phyloP scores from a whole-genome alignment of 2,329 filamentous ascomycete species.

The Daldinia sp. region DNA sequence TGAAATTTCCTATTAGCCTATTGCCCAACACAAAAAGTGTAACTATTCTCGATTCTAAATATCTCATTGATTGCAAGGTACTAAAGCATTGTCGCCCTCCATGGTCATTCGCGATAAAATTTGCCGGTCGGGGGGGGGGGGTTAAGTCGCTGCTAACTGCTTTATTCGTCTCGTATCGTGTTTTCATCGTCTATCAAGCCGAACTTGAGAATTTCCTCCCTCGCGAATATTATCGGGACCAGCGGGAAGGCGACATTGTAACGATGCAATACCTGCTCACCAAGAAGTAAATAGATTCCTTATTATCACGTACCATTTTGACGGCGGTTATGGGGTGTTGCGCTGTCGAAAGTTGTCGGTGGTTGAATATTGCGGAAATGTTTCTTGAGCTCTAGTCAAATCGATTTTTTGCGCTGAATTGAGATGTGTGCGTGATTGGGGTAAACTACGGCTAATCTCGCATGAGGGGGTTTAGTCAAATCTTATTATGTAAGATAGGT shows the following conservation, averaged over 20 bases:
- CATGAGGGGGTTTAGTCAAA: constrained; percentile 4
- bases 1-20: constrained; percentile 31
- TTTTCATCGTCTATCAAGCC: constrained; percentile 5
- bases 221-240: constrained; percentile 15
- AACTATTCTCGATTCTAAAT: constrained; percentile 12
- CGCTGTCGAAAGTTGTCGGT: constrained; percentile 53
- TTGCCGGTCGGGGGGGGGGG: background rate
- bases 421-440: constrained; percentile 40
- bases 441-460: constrained; percentile 40
- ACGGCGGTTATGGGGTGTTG: constrained; percentile 58
- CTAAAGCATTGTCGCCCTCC: background rate
- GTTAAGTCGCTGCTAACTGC: constrained; percentile 3
- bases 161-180: constrained; percentile 11
- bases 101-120: background rate
- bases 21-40: constrained; percentile 10
- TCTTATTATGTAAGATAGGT: background rate
- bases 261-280: constrained; percentile 25
- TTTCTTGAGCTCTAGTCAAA: constrained; percentile 35
- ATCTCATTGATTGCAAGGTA: background rate
- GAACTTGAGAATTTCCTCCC: constrained; percentile 6
- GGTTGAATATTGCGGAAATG: constrained; percentile 40
- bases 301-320: constrained; percentile 61
- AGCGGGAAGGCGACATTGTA: background rate
- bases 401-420: constrained; percentile 40
- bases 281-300: constrained; percentile 36